Evolutionary conservation across 352 stramenopile species (phyloP), one percentile per base, ranked within the genome.

Genomic region (Blastocystis sp.): DNA sequence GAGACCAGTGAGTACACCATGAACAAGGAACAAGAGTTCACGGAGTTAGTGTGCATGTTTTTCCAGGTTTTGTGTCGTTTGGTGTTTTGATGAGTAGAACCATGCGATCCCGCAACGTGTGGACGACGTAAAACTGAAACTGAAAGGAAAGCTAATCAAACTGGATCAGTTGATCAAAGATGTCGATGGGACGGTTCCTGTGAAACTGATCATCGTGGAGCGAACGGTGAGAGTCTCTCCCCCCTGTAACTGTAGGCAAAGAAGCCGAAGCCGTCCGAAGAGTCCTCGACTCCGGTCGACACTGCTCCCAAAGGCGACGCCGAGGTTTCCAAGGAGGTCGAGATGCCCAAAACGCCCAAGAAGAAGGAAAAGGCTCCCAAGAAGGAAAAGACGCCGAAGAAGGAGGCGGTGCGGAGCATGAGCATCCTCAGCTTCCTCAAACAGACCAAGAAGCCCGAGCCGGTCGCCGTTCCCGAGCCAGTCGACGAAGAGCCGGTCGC

Each of bases 361-460:
- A 76, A 76, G 42, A 76, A 54, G 36, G 42, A 78, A 21, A 78
- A 78, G 49, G 18, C n/a, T 3, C 16, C 42, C 11, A 81, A 65
- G 48, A 81, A 64, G 24, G 69, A 78, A 27, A 57, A 61, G 44
- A 78, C 16, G 32, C 34, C 24, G 36, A 78, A 59, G 49, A 57
- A 53, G 32, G 67, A 81, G 40, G 11, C 27, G 8, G 69, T 81
- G n/a, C 49, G 36, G 6, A 81, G 69, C 53, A 81, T 81, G 69
- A 81, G 48, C n/a, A 81, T 81, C 36, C 46, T 81, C 4, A 64
- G 21, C 69, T 81, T 81, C 40, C 34, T 81, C 4, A 81, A 81
- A 14, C 69, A 81, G 18, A 64, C 24, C 21, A 81, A 81, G 69
- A 48, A 81, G 46, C 4, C 18, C 16, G 57, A 69, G 61, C 27